phyloP scores from a whole-genome alignment of 75 land plant species.

The Larix kaempferi region DNA sequence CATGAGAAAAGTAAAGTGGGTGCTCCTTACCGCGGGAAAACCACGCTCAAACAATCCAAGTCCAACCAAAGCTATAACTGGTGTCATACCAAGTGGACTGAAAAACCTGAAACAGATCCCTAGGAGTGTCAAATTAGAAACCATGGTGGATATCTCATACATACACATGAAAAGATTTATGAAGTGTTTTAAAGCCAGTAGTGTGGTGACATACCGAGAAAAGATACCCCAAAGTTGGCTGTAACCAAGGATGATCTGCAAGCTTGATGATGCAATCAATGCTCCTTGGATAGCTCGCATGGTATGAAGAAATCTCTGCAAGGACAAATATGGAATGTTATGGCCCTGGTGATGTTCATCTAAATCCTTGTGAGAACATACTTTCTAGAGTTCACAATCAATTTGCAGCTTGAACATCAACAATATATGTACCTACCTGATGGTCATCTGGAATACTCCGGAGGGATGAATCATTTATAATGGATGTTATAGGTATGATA shows the following conservation, averaged over 20 bases:
- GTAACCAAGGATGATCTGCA: constrained; percentile 78
- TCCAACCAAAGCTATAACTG: constrained; percentile 71
- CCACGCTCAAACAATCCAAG: constrained; percentile 82
- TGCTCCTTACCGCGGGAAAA: constrained; percentile 66
- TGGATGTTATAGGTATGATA: constrained; percentile 2
- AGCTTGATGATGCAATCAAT: constrained; percentile 57
- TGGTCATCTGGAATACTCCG: background rate
- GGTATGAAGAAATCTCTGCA: constrained; percentile 65
- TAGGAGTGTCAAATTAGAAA: background rate
- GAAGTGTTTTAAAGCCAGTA: background rate
- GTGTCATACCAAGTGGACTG: constrained; percentile 82
- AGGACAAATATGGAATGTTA: background rate
- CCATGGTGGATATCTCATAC: background rate
- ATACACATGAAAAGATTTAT: background rate
- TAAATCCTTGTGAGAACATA: too few species aligned
- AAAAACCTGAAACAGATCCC: constrained; percentile 55
- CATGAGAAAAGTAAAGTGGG: background rate
- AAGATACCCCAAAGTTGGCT: constrained; percentile 78
- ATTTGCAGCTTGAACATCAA: too few species aligned
- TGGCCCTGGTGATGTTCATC: too few species aligned
- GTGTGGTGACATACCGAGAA: constrained; percentile 23
- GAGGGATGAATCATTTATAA: background rate
- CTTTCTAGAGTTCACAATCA: too few species aligned
- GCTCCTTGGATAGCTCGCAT: constrained; percentile 93
- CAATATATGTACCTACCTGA: background rate